Evolutionary conservation across 306 rosid genomes (phyloP), one percentile per base, ranked within the genome.

Genomic region (Albizia julibrissin): DNA sequence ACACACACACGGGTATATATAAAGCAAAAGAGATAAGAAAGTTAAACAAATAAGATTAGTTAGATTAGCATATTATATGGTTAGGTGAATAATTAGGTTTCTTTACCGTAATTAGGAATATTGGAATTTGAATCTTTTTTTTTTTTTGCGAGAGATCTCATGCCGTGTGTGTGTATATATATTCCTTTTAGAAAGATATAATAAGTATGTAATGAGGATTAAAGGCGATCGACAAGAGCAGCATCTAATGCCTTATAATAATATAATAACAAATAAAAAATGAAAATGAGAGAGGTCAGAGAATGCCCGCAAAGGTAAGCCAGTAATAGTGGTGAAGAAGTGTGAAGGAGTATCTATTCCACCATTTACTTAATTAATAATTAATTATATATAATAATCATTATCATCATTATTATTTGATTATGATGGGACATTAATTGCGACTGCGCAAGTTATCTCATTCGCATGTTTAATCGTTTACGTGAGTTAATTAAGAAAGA

Each of bases 171-270:
- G 0, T 2, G 2, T 2, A 56, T 9, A 56, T 1, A 56, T n/a
- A 56, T 81, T 24, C 84, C 84, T 43, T 47, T 84, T 29, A 83
- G 50, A 81, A 77, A 61, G 73, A 44, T 44, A n/a, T 44, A 44
- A n/a, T n/a, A 6, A 42, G 54, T 39, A 10, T 16, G 11, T 19
- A 52, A 18, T 68, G 24, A 46, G 75, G 42, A 61, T 47, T 70
- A 75, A 78, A 84, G 31, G 89, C 65, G 76, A 81, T 71, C 37
- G 79, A 78, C 68, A 81, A 73, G 81, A 78, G 73, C 78, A 84
- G 87, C 87, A 84, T 87, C 90, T 68, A 69, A 84, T 87, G 82
- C 90, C 90, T 81, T 79, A 77, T 65, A 79, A 19, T 37, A 46
- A 10, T 21, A 68, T 19, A 52, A 52, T 8, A 21, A 56, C 4